Evolutionary conservation across 1,284 basidiomycete genomes (phyloP).

Genomic region (Moesziomyces aphidis): DNA sequence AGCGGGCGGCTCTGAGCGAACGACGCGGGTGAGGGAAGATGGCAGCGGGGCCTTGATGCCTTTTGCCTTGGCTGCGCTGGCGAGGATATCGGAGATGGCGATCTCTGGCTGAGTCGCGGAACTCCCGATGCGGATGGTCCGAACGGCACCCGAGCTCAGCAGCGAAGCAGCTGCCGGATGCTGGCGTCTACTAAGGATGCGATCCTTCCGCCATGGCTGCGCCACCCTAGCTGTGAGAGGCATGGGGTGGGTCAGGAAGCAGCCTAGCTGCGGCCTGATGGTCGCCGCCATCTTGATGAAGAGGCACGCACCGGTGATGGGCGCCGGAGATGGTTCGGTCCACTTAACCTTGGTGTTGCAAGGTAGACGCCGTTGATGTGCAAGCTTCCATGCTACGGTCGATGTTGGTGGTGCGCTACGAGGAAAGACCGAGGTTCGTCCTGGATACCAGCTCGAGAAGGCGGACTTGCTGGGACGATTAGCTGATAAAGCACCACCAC

Average conservation of each 20-base stretch:
- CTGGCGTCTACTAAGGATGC: not conserved
- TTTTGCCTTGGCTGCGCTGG: slow-evolving; percentile 27
- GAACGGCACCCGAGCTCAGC: not conserved
- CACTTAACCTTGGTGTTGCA: not conserved
- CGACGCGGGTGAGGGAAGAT: slow-evolving; percentile 19
- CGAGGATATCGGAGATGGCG: slow-evolving; percentile 35
- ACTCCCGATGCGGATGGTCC: slow-evolving; percentile 24
- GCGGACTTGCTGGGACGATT: not conserved
- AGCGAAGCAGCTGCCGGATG: not conserved
- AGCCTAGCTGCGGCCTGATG: not conserved
- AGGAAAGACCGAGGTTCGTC: not conserved
- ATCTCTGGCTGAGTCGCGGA: slow-evolving; percentile 28
- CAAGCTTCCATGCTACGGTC: not conserved
- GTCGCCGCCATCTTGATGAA: not conserved
- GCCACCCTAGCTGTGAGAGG: no score
- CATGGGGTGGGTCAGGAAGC: not conserved
- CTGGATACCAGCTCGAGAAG: no score
- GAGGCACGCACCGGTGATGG: not conserved
- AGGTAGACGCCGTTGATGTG: not conserved
- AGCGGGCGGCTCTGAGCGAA: slow-evolving; percentile 16
- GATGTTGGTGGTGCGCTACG: not conserved
- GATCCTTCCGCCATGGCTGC: no score
- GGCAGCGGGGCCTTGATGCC: slow-evolving; percentile 20
- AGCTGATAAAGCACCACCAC: not conserved
- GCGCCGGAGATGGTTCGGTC: not conserved